Evolutionary conservation across 169 alveolate genomes (phyloP).

Genomic region (Eimeria necatrix): DNA sequence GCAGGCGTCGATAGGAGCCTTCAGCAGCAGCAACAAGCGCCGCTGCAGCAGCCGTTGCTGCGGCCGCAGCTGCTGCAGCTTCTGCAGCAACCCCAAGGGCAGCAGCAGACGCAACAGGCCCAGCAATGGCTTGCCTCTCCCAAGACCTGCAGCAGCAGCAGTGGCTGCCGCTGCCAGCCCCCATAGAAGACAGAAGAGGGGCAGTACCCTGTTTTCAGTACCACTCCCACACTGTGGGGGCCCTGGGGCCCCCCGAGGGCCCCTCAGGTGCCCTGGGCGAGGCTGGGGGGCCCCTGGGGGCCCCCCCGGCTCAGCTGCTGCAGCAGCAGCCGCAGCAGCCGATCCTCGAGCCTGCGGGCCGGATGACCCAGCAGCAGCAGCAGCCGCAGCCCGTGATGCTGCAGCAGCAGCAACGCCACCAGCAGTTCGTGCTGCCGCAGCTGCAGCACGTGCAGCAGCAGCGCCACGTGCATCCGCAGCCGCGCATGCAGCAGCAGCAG

Average conservation of each 20-base stretch:
- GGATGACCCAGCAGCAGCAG: background rate
- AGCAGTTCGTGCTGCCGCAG: background rate
- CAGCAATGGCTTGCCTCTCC: background rate
- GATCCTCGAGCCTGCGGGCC: background rate
- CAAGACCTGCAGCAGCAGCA: background rate
- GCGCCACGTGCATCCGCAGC: background rate
- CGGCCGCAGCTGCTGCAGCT: background rate
- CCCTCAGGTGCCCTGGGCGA: constrained; percentile 13
- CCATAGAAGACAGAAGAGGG: no score
- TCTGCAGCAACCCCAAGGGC: background rate
- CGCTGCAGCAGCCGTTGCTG: background rate
- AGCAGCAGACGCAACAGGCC: background rate
- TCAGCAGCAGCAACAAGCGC: no score
- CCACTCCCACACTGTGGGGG: background rate
- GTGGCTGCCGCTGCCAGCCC: background rate
- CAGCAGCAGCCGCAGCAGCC: background rate
- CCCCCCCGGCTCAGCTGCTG: background rate
- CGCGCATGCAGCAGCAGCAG: background rate
- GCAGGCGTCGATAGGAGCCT: background rate
- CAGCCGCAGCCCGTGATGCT: background rate
- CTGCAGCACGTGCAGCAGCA: background rate
- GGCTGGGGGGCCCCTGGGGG: background rate
- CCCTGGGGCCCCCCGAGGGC: background rate
- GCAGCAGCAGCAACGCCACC: background rate
- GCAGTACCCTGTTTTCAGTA: background rate